A percentile compares a stretch with the other conserved stretches of the same genome.
phyloP scores from a whole-genome alignment of 768 basidiomycete genomes.

The Butyriboletus loyo region DNA sequence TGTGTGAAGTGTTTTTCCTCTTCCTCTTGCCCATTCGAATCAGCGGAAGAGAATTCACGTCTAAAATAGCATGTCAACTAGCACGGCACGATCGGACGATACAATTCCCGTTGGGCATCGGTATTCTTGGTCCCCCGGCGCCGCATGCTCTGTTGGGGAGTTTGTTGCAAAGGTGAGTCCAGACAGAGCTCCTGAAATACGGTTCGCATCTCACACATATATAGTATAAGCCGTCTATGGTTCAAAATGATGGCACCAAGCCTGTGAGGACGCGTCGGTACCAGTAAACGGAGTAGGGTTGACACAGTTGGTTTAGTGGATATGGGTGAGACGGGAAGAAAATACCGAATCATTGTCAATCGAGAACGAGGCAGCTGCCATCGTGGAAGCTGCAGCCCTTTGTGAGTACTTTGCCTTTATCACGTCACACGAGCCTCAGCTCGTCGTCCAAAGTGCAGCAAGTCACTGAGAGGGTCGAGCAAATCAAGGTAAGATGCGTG shows the following conservation, averaged over 20 bases:
- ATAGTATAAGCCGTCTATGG: constrained; percentile 77
- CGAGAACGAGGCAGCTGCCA: constrained; percentile 30
- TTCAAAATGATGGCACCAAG: constrained; percentile 72
- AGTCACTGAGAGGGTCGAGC: constrained; percentile 54
- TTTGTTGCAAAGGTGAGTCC: constrained; percentile 52
- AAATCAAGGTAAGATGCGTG: constrained; percentile 48
- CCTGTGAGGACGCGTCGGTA: constrained; percentile 46
- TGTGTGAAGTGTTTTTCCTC: background rate
- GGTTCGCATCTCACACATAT: background rate
- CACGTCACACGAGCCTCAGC: background rate
- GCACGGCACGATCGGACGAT: constrained; percentile 36
- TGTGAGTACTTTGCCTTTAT: constrained; percentile 33
- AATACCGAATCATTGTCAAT: background rate
- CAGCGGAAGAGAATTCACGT: background rate
- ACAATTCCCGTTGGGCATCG: constrained; percentile 38
- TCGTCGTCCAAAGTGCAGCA: constrained; percentile 48
- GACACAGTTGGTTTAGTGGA: constrained; percentile 47
- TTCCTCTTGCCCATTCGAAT: background rate
- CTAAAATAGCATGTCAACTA: constrained; percentile 9
- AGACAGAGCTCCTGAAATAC: background rate
- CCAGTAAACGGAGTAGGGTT: background rate
- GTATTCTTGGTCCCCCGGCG: constrained; percentile 51
- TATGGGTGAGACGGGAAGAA: constrained; percentile 48
- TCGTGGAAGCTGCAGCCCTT: constrained; percentile 43
- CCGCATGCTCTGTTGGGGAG: constrained; percentile 43